Base-by-base conservation (phyloP, 2,329 filamentous ascomycete genomes). In the Myriosclerotinia curreyana region DNA sequence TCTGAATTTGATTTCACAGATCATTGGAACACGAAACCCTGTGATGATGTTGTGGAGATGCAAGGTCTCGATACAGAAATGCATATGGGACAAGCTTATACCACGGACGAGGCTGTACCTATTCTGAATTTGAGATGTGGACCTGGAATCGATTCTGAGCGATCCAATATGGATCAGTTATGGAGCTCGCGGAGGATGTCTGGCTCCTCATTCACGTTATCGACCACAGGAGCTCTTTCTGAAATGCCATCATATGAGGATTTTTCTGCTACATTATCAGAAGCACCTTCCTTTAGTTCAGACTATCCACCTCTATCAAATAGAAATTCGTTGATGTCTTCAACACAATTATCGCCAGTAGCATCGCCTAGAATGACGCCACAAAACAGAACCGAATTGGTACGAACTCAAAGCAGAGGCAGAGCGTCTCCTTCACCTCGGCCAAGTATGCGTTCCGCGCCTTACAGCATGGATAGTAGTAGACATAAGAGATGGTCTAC, bases 401-500 rank as follows among this genome's bases (percentile, higher is more conserved):
- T 86, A 53, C 79, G 86, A 74, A 82, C 81, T 54, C 86, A 84
- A 67, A 90, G 87, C 75, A 84, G 88, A 60, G 86, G 88, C 28
- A 83, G 88, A 49, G 87, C 87, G 15, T 91, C 89, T 53, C 88
- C 88, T 46, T 90, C 88, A 40, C 88, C 89, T 28, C 83, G 88
- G 52, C 86, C 85, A 40, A 86, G 82, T 62, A 81, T 88, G 73
- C 84, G 89, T 66, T 84, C 88, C 49, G 87, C 86, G 22, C 89
- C 89, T 0, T 92, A 92, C 76, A 87, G 79, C 59, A 81, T 91
- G 59, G 88, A 91, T 53, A 83, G 81, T 60, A 81, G 80, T 53
- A 83, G 87, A 67, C 86, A 82, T 73, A 91, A 92, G 79, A 82
- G 89, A 69, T 92, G 89, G 89, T 92, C 89, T 25, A 92, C 89